phyloP scores from a whole-genome alignment of 139 green algal species.

The Coccomyxa sp. region DNA sequence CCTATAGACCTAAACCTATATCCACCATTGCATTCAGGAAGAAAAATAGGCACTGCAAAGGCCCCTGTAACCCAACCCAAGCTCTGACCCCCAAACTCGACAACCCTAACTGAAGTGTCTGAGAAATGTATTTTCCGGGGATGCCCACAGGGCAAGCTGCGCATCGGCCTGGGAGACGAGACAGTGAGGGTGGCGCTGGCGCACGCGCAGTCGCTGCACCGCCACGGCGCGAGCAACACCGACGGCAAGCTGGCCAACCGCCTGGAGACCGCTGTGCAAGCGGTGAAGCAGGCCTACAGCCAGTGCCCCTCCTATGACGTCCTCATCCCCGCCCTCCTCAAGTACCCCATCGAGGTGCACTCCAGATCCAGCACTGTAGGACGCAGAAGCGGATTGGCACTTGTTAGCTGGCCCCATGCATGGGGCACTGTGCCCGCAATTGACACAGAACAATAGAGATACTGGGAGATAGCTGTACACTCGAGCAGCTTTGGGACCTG shows the following conservation, averaged over 20 bases:
- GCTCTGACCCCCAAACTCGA: too few relatives aligned
- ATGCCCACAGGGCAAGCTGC: conserved; percentile 84
- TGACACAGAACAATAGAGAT: too few relatives aligned
- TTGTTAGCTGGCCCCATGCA: neutral
- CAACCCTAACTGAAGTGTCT: too few relatives aligned
- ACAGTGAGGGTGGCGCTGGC: conserved; percentile 84
- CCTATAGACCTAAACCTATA: too few relatives aligned
- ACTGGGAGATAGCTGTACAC: too few relatives aligned
- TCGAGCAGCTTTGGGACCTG: too few relatives aligned
- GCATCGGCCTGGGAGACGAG: conserved; percentile 95
- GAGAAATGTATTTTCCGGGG: too few relatives aligned
- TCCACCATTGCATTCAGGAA: too few relatives aligned
- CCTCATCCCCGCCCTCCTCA: conserved; percentile 80
- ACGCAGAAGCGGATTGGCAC: neutral
- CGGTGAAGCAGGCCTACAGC: conserved; percentile 81
- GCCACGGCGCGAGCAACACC: conserved; percentile 20
- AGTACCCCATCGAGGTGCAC: conserved; percentile 39
- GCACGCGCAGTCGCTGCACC: conserved; percentile 75
- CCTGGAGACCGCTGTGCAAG: conserved; percentile 62
- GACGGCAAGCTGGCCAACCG: conserved; percentile 46
- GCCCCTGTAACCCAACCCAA: too few relatives aligned
- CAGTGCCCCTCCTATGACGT: conserved; percentile 88
- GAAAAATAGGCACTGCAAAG: too few relatives aligned
- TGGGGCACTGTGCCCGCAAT: neutral
- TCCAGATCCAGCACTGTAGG: neutral